These are phyloP conservation scores for Aspergillus sp. DNA, from an alignment of 2,329 filamentous ascomycete genomes.

Conservation along the genomic window DNA sequence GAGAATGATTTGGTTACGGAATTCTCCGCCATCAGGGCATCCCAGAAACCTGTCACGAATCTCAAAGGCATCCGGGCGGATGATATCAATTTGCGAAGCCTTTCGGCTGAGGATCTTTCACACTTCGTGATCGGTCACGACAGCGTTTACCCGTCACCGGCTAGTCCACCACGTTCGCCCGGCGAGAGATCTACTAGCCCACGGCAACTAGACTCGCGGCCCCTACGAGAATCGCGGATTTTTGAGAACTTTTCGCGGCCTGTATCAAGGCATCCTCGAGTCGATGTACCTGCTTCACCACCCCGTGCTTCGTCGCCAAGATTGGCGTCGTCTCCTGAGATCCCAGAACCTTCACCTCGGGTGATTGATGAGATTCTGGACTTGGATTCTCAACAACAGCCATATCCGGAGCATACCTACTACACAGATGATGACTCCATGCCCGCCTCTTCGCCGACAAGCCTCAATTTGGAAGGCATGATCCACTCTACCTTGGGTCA, in stretches of 20 bases:
- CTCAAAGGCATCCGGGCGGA: constrained; percentile 56
- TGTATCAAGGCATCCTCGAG: constrained; percentile 41
- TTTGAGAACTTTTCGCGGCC: constrained; percentile 59
- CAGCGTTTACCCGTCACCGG: constrained; percentile 20
- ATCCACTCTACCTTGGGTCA: constrained; percentile 33
- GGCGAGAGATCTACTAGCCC: constrained; percentile 26
- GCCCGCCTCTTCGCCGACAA: constrained; percentile 14
- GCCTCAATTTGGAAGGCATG: constrained; percentile 29
- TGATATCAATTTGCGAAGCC: constrained; percentile 42
- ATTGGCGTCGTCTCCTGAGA: constrained; percentile 28
- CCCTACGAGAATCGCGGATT: constrained; percentile 36
- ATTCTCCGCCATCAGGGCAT: constrained; percentile 54
- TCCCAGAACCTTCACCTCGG: constrained; percentile 36
- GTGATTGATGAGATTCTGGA: constrained; percentile 45
- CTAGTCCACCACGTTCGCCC: constrained; percentile 34
- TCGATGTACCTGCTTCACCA: constrained; percentile 41
- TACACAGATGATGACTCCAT: constrained; percentile 19
- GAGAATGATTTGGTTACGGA: constrained; percentile 54
- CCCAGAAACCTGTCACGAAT: constrained; percentile 50
- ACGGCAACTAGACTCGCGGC: constrained; percentile 20
- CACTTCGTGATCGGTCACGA: constrained; percentile 23
- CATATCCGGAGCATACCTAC: constrained; percentile 33
- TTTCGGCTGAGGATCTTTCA: constrained; percentile 32
- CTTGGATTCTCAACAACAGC: constrained; percentile 26
- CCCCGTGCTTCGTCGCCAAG: constrained; percentile 39